phyloP scores from a whole-genome alignment of 371 early-diverging fungal genomes.

The Circinella umbellata region DNA sequence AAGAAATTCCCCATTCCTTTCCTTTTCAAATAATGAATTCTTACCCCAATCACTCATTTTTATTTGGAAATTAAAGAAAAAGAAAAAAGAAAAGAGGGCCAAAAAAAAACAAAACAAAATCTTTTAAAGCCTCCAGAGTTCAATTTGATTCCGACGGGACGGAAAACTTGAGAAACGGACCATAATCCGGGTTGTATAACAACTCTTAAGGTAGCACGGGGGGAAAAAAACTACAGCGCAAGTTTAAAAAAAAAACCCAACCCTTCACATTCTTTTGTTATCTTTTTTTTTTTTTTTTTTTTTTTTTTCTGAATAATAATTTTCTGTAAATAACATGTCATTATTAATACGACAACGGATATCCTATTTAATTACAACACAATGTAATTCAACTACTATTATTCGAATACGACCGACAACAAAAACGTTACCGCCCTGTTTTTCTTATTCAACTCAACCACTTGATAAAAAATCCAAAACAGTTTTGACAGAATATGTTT shows the following conservation, averaged over 20 bases:
- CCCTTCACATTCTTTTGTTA: too few species aligned
- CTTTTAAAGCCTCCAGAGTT: too few species aligned
- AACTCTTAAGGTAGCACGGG: too few species aligned
- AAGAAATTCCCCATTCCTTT: too few species aligned
- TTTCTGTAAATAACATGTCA: neutral
- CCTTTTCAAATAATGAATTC: neutral
- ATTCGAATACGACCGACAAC: conserved; percentile 6
- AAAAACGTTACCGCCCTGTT: too few species aligned
- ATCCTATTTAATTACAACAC: neutral
- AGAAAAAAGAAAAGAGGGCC: conserved; percentile 1
- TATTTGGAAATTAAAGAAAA: neutral
- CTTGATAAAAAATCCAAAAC: conserved; percentile 11
- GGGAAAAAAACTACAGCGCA: too few species aligned
- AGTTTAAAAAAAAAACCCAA: too few species aligned
- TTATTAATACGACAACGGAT: neutral
- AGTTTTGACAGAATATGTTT: conserved; percentile 55
- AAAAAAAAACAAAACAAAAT: neutral
- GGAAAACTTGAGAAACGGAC: too few species aligned
- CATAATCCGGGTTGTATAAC: too few species aligned
- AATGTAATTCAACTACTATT: neutral
- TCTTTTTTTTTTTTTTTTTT: neutral
- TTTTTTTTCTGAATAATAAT: too few species aligned
- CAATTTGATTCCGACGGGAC: too few species aligned
- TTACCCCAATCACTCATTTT: conserved; percentile 77
- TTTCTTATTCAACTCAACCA: neutral